These are phyloP conservation scores for Puccinia coronata DNA, from an alignment of 1,284 basidiomycete genomes.

Conservation along the genomic window DNA sequence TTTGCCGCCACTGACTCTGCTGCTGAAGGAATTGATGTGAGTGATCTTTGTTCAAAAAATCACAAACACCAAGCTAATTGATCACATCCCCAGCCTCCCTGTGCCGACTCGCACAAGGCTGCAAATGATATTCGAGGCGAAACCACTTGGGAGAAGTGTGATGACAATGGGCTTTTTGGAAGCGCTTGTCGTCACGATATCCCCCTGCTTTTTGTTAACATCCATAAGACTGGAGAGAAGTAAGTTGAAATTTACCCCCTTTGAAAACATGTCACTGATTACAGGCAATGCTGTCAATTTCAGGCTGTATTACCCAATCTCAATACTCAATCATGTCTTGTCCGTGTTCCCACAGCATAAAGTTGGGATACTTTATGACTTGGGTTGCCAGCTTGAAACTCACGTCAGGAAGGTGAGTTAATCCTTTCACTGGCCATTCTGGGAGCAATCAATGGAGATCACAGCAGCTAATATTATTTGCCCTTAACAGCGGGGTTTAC, in stretches of 20 bases:
- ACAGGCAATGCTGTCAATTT: background rate
- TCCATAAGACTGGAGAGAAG: constrained; percentile 18
- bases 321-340: background rate
- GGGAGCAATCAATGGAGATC: too few relatives aligned
- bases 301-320: constrained; percentile 29
- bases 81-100: background rate
- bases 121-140: background rate
- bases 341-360: background rate
- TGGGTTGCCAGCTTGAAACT: constrained; percentile 30
- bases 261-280: background rate
- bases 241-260: background rate
- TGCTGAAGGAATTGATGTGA: background rate
- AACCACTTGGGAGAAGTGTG: constrained; percentile 19
- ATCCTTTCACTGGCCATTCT: background rate
- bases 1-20: background rate
- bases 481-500: background rate
- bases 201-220: background rate
- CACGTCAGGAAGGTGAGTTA: constrained; percentile 14
- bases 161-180: constrained; percentile 18
- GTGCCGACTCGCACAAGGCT: background rate
- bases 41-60: background rate
- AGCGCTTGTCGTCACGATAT: constrained; percentile 18
- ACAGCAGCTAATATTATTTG: too few relatives aligned
- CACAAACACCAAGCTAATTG: too few relatives aligned
- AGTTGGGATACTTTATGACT: background rate